Evolutionary conservation across 2,329 filamentous ascomycete genomes (phyloP), one percentile per base, ranked within the genome.

Genomic region (Aspergillus unguis): DNA sequence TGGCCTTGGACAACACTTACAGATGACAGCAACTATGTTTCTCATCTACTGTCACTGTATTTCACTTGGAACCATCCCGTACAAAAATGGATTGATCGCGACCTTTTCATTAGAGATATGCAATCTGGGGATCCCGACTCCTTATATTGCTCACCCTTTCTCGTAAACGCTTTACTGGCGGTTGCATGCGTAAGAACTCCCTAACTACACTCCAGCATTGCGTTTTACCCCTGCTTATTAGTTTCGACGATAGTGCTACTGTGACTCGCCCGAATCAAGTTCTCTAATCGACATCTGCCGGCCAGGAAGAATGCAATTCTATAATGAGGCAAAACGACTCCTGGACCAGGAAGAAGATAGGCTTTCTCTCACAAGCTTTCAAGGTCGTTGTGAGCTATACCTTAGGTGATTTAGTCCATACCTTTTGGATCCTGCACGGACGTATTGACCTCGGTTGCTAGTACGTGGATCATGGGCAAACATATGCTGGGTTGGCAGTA

Each of bases 1-100:
- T 47, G 53, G 32, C 66, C 68, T 2, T 71, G 68, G 67, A 71
- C 68, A 3, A 60, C 54, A 2, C 59, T 69, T 33, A 70, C 66
- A 1, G 57, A 61, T 5, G 62, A 66, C 37, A 60, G 64, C 43
- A 58, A 61, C 11, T 58, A 68, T 41, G 65, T 71, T 3, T 70
- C 65, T 1, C 67, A 69, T 52, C 50, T 66, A 17, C 50, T 67
- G 6, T 65, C 64, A 1, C 43, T 60, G 0, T 64, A 56, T 32
- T 53, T 65, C 7, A 62, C 62, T 1, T 65, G 62, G 62, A 52
- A 37, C 6, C 46, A 62, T 11, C 60, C 62, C 3, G 62, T 58
- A 17, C 60, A 54, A 32, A 57, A 61, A 33, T 62, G 52, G 27
- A 55, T 70, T 8, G 60, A 65, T 44, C 58, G 60, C 6, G 62